These are phyloP conservation scores for Raphanus hybrid DNA, from an alignment of 441 rosid species.

Conservation along the genomic window DNA sequence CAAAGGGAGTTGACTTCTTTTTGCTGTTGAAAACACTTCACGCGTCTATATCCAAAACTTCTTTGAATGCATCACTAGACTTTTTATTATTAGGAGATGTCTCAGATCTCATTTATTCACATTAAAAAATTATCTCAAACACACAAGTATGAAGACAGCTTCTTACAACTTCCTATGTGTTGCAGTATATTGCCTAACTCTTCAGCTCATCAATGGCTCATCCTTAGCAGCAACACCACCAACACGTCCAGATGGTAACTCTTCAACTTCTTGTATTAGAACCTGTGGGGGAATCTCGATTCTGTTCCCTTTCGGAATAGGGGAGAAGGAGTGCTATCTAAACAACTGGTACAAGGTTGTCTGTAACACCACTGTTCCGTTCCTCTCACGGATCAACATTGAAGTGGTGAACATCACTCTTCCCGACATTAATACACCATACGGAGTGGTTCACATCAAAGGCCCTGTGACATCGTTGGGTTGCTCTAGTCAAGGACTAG, in stretches of 20 bases:
- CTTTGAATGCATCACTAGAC: not conserved
- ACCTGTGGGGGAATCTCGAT: constrained; percentile 43
- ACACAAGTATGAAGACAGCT: too few relatives aligned
- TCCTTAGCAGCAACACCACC: constrained; percentile 14
- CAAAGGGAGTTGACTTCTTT: not conserved
- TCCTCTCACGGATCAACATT: not conserved
- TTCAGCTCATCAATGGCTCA: not conserved
- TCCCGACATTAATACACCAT: not conserved
- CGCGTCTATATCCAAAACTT: constrained; percentile 13
- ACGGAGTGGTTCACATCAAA: not conserved
- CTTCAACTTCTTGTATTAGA: constrained; percentile 24
- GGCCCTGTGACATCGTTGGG: constrained; percentile 21
- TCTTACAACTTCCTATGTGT: too few relatives aligned
- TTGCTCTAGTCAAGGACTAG: not conserved
- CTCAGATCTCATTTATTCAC: not conserved
- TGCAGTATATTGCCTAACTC: not conserved
- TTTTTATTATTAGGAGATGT: not conserved
- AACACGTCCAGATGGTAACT: not conserved
- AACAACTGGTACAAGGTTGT: constrained; percentile 24
- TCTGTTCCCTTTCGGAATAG: constrained; percentile 46
- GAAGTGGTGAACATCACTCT: constrained; percentile 20
- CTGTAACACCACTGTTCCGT: constrained; percentile 25
- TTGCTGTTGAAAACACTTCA: constrained; percentile 12
- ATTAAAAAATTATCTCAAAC: not conserved
- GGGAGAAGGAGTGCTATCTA: constrained; percentile 29